Evolutionary conservation across 176 grass and related monocot species (phyloP), one percentile per base, ranked within the genome.

Genomic region (Oryza meridionalis): DNA sequence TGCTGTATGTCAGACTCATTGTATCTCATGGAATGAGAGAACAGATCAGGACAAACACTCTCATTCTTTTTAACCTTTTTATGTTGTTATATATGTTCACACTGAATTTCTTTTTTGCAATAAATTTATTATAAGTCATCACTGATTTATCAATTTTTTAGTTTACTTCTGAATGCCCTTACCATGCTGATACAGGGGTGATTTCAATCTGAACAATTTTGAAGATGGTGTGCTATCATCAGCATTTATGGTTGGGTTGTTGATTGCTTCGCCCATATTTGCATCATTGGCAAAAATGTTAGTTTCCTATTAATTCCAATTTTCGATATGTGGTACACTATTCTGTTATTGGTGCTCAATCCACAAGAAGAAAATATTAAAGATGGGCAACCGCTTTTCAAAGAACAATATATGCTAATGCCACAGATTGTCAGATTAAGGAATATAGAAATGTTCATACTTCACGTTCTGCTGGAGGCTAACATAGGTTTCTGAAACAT

Each of bases 161-260:
- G 32, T 76, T 61, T 77, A 38, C 22, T 82, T 14, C 21, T 65
- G 63, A 73, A 72, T 22, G 26, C 14, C 17, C 82, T 86, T 84
- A 67, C 29, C 14, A 31, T 46, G 27, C 27, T 84, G 44, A 11
- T 82, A 40, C 81, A 99, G 96, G 82, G 96, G 93, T 26, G 97
- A 92, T 32, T 99, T 99, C 53, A 86, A 92, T 87, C 89, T 99
- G n/a, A 91, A 66, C 81, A 88, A 99, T 83, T 94, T 94, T 89
- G 88, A 99, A 94, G 97, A 99, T 86, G 97, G 97, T 29, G 72
- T 96, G 44, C 79, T 99, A 50, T 99, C 97, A n/a, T 99, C 97
- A 40, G 93, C 93, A 73, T 99, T 99, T 85, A 99, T 99, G 97
- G 97, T 96, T 82, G 96, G 96, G n/a, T 68, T 99, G 62, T 81